These are phyloP conservation scores for Kondoa subrosea DNA, from an alignment of 768 basidiomycete genomes.

Conservation along the genomic window DNA sequence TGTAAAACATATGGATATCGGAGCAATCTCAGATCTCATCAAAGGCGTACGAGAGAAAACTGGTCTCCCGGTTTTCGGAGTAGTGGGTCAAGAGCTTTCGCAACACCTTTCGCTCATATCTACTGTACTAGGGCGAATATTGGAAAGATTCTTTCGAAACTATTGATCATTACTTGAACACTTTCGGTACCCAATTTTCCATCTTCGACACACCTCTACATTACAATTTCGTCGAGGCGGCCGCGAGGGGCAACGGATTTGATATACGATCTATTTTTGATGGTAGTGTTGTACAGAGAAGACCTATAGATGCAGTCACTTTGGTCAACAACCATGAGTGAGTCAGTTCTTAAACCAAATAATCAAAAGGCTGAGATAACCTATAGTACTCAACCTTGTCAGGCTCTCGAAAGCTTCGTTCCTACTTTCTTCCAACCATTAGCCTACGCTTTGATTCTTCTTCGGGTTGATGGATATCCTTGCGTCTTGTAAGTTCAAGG, in stretches of 20 bases:
- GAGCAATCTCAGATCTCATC: constrained; percentile 34
- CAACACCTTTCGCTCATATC: neutral
- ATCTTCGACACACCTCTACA: constrained; percentile 36
- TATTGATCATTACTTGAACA: constrained; percentile 21
- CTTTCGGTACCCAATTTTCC: constrained; percentile 34
- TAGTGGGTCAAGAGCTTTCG: constrained; percentile 12
- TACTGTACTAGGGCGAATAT: neutral
- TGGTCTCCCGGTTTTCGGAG: constrained; percentile 31
- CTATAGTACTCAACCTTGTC: constrained; percentile 34
- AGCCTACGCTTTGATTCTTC: constrained; percentile 36
- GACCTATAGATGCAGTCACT: constrained; percentile 33
- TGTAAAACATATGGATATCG: constrained; percentile 28
- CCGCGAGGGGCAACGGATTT: constrained; percentile 30
- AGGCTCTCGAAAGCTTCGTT: constrained; percentile 35
- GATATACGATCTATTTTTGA: constrained; percentile 36
- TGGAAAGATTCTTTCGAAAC: neutral
- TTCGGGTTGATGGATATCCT: constrained; percentile 35
- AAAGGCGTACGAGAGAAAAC: constrained; percentile 31
- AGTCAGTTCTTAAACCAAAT: constrained; percentile 6
- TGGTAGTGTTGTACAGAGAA: constrained; percentile 32
- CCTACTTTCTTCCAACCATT: constrained; percentile 35
- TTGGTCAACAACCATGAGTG: neutral
- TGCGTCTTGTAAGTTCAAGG: constrained; percentile 27
- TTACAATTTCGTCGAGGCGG: constrained; percentile 34
- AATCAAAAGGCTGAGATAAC: constrained; percentile 28